Conservation (phyloP, 164 flowering plant species). For the Sedum album region DNA sequence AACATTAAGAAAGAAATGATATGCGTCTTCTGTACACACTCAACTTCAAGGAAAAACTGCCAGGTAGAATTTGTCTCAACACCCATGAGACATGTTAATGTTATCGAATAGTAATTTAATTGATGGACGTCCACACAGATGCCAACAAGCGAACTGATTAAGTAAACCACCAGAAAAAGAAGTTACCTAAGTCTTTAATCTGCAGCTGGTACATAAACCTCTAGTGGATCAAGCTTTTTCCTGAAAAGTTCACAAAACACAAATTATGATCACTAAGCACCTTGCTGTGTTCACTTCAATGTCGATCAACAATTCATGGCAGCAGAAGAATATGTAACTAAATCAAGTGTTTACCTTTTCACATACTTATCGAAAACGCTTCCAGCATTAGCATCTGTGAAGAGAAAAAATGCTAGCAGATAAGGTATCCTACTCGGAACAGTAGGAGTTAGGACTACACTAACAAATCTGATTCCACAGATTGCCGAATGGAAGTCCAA, state of each 20-base stretch:
- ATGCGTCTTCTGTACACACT: constrained; percentile 23
- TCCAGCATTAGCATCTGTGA: constrained; percentile 49
- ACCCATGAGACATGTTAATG: no score
- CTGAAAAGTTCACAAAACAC: constrained; percentile 21
- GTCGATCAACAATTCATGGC: background rate
- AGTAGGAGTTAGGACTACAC: no score
- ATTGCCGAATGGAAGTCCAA: no score
- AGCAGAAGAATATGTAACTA: background rate
- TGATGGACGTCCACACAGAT: background rate
- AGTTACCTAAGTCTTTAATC: constrained; percentile 67
- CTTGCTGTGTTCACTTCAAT: background rate
- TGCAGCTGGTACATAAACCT: constrained; percentile 85
- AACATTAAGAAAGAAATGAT: background rate
- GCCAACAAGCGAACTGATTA: background rate
- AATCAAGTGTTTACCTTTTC: constrained; percentile 38
- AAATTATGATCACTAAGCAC: background rate
- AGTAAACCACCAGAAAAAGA: background rate
- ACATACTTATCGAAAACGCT: constrained; percentile 58
- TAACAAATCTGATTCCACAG: no score
- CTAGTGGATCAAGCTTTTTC: constrained; percentile 90
- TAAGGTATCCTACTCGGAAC: background rate
- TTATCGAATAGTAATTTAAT: no score
- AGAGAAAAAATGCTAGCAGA: background rate
- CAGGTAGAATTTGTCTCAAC: background rate
- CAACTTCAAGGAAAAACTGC: background rate